Evolutionary conservation across 2,329 filamentous ascomycete species (phyloP), one percentile per base, ranked within the genome.

Genomic region (Ambrosiella xylebori): DNA sequence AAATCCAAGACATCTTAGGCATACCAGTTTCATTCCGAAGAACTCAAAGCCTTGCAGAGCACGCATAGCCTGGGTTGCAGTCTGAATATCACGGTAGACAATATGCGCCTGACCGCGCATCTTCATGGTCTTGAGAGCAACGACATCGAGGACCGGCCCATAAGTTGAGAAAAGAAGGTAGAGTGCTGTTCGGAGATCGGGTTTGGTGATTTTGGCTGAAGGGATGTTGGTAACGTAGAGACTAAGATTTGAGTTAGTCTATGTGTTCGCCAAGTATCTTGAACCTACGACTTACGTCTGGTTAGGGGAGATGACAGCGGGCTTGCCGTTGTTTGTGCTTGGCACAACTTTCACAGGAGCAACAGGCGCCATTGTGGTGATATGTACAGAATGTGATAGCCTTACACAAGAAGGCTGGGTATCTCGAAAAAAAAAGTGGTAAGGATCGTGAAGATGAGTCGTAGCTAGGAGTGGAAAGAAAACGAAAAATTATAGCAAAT

Each of bases 101-200:
- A 98, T 75, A 66, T 97, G 93, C 61, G 93, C 93, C 71, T 98
- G 93, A 2, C 93, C 93, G 54, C 93, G 85, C 90, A 97, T 96
- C 72, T 88, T 88, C 69, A 77, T 77, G 1, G 88, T 95, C 73
- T 89, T 94, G 64, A 96, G 76, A 37, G 88, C 87, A 54, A 96
- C 86, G 17, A 98, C 81, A 68, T 98, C 93, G 60, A 98, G 80
- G 13, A 98, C 86, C 0, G 88, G 82, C 45, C 93, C 93, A 68
- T 95, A 95, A 12, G 89, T 95, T 9, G 89, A 88, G 70, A 97
- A 97, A 11, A 97, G 79, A 70, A 89, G 86, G 73, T 98, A 98
- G 37, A 98, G 78, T 4, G 85, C 85, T 51, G 88, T 85, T 65
- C 89, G 84, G 47, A 98, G 73, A 68, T 97, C 90, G 61, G 80